phyloP scores from a whole-genome alignment of 192 early-diverging fungal species.

The Entophlyctis luteolus region DNA sequence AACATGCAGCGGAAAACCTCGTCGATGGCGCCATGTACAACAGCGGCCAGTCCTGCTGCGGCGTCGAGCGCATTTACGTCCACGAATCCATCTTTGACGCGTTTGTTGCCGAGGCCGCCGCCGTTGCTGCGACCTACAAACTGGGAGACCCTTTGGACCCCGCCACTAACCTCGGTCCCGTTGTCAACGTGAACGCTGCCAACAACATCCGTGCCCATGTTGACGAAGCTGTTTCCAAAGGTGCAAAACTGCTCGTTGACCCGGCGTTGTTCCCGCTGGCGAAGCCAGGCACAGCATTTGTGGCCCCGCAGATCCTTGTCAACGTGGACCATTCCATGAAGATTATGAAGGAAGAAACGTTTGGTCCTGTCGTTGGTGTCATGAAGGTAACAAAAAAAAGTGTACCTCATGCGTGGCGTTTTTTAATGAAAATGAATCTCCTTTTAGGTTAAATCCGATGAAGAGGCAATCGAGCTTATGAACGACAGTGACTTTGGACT shows the following conservation, averaged over 20 bases:
- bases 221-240: constrained; percentile 63
- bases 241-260: constrained; percentile 65
- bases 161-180: constrained; percentile 68
- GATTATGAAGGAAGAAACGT: constrained; percentile 78
- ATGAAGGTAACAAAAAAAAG: constrained; percentile 52
- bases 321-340: constrained; percentile 71
- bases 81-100: constrained; percentile 67
- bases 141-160: constrained; percentile 64
- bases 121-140: constrained; percentile 53
- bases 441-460: constrained; percentile 49
- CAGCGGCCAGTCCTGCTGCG: constrained; percentile 78
- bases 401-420: neutral
- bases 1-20: constrained; percentile 68
- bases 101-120: constrained; percentile 62
- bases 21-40: constrained; percentile 82
- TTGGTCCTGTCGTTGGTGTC: constrained; percentile 78
- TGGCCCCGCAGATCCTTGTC: constrained; percentile 72
- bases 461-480: constrained; percentile 73
- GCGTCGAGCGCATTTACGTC: constrained; percentile 74
- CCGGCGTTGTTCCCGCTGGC: constrained; percentile 51
- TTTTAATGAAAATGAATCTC: neutral
- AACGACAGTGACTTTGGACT: constrained; percentile 78
- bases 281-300: constrained; percentile 59
- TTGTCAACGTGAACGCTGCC: constrained; percentile 66
- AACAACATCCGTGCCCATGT: constrained; percentile 66